A percentile compares a stretch with the other conserved stretches of the same genome.
Evolutionary conservation across 345 rosid genomes (phyloP).

Genomic region (Citropsis articulata): DNA sequence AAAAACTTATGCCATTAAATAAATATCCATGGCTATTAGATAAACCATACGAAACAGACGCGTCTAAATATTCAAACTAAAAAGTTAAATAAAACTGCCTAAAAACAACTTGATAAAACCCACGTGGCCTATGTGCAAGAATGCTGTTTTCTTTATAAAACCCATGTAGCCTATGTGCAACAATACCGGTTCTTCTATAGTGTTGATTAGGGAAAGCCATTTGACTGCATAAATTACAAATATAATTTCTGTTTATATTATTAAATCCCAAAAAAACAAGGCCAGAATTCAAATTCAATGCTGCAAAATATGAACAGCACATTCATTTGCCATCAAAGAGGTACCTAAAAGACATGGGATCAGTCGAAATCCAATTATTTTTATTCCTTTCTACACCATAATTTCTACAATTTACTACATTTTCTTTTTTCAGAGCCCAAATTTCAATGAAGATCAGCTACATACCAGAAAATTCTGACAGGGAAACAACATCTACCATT

Average conservation of each 20-base stretch:
- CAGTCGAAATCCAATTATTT: not conserved
- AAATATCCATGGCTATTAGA: too few species aligned
- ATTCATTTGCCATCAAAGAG: not conserved
- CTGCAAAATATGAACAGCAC: not conserved
- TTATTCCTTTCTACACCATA: conserved; percentile 16
- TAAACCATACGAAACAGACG: too few species aligned
- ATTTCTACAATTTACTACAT: conserved; percentile 11
- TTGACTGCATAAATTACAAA: not conserved
- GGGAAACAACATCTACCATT: conserved; percentile 7
- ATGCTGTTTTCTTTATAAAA: too few species aligned
- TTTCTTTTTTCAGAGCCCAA: not conserved
- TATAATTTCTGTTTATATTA: not conserved
- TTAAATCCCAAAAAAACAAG: too few species aligned
- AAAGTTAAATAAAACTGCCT: too few species aligned
- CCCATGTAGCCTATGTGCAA: too few species aligned
- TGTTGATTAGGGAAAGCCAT: not conserved
- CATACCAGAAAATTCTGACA: conserved; percentile 7
- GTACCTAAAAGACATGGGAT: not conserved
- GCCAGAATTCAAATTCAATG: not conserved
- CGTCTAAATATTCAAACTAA: too few species aligned
- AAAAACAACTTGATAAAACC: too few species aligned
- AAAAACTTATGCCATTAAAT: too few species aligned
- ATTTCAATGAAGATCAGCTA: conserved; percentile 8
- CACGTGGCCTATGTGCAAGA: too few species aligned
- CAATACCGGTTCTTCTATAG: too few species aligned